Evolutionary conservation across 2,329 filamentous ascomycete genomes (phyloP), one percentile per base, ranked within the genome.

Genomic region (Pseudogymnoascus sp.): DNA sequence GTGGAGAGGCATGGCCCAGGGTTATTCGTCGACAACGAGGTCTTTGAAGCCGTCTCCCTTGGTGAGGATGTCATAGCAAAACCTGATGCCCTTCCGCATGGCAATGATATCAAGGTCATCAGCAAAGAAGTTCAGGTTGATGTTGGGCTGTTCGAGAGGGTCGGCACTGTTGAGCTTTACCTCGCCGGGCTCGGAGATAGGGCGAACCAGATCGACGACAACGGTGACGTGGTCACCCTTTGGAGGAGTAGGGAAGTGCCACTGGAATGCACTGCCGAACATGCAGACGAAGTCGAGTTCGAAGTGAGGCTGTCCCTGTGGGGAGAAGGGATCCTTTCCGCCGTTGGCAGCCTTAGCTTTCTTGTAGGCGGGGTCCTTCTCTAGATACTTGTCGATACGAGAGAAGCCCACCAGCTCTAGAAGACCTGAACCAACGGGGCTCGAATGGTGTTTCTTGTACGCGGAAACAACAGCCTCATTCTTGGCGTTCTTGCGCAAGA

Each of bases 211-310:
- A 60, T 79, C 77, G 6, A 80, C 78, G 59, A 87, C 80, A 1
- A 86, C 78, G 0, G 81, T 85, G 60, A 83, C 72, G 70, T 81
- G 81, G 66, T 75, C 74, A 0, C 81, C 82, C 65, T 69, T 62
- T 0, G 66, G 66, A 1, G 77, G 77, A 0, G 68, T 70, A 41
- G 38, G 38, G 38, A 22, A 74, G 63, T 79, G 77, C 76, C 76
- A 79, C 66, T 79, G 77, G 71, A 79, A 79, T 4, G 77, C 76
- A 38, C 71, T 71, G 32, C 72, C 71, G 68, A 86, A 86, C 74
- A 86, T 78, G 59, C 76, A 74, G 9, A 87, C 79, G 66, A 86
- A 86, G 71, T 86, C 83, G 34, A 84, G 75, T 71, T 85, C 81
- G 64, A 85, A 84, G 64, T 85, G 82, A 25, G 82, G 82, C 69